phyloP scores from a whole-genome alignment of 2,329 filamentous ascomycete species.

The Hypoxylon sp. region DNA sequence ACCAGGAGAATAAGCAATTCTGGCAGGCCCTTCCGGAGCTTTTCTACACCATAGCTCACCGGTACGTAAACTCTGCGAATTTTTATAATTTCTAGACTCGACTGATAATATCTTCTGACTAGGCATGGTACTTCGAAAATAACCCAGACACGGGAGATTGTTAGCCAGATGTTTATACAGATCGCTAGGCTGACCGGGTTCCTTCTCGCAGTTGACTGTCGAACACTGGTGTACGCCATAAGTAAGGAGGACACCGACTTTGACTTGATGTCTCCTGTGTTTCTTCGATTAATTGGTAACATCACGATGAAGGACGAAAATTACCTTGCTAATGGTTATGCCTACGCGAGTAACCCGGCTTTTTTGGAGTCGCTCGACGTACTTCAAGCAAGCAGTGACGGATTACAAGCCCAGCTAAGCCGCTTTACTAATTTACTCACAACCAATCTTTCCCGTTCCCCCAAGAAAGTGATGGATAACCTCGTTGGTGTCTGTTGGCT shows the following conservation, averaged over 20 bases:
- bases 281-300: conserved; percentile 62
- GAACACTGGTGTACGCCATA: conserved; percentile 51
- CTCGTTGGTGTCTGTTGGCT: conserved; percentile 57
- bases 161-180: conserved; percentile 55
- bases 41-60: conserved; percentile 60
- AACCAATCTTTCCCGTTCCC: conserved; percentile 60
- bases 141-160: conserved; percentile 51
- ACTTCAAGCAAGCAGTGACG: conserved; percentile 60
- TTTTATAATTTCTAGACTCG: conserved; percentile 6
- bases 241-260: conserved; percentile 54
- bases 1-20: conserved; percentile 62
- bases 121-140: conserved; percentile 48
- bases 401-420: conserved; percentile 61
- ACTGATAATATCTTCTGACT: conserved; percentile 32
- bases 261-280: conserved; percentile 61
- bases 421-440: conserved; percentile 61
- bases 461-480: conserved; percentile 62
- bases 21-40: conserved; percentile 69
- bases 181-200: conserved; percentile 67
- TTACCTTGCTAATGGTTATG: conserved; percentile 53
- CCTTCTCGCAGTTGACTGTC: conserved; percentile 67
- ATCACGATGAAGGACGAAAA: conserved; percentile 57
- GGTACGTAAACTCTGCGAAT: conserved; percentile 56
- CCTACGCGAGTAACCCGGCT: conserved; percentile 52
- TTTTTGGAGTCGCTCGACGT: conserved; percentile 60